These are phyloP conservation scores for Colletotrichum sp. DNA, from an alignment of 2,329 filamentous ascomycete species.

Conservation along the genomic window DNA sequence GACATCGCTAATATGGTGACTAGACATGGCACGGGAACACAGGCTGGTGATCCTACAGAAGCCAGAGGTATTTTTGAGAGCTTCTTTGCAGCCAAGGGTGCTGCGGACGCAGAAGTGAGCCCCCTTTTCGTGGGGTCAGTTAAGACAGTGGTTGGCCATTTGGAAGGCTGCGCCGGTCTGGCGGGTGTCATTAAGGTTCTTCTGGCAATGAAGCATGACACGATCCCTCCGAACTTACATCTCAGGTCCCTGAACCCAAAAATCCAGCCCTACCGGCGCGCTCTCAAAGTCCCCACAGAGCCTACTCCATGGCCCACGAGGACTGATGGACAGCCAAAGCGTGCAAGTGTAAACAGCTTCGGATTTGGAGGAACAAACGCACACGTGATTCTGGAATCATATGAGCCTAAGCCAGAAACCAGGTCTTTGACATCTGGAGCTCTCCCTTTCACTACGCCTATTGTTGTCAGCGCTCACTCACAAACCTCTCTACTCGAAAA, in stretches of 20 bases:
- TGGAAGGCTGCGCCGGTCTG: slow-evolving; percentile 25
- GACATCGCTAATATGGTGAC: not conserved
- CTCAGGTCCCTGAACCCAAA: slow-evolving; percentile 21
- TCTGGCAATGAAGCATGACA: not conserved
- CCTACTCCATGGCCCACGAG: slow-evolving; percentile 27
- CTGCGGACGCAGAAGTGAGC: not conserved
- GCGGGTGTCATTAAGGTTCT: slow-evolving; percentile 7
- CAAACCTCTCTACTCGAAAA: not conserved
- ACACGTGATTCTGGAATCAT: slow-evolving; percentile 29
- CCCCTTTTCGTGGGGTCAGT: slow-evolving; percentile 28
- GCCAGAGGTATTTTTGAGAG: slow-evolving; percentile 41
- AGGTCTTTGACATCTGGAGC: accelerated
- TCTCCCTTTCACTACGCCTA: not conserved
- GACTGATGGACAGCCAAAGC: slow-evolving; percentile 26
- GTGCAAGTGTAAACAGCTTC: slow-evolving; percentile 40
- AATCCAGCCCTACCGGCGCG: not conserved
- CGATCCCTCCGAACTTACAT: slow-evolving; percentile 1
- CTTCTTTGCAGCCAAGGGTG: slow-evolving; percentile 13
- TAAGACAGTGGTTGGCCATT: slow-evolving; percentile 31
- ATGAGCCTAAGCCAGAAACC: not conserved
- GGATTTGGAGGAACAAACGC: slow-evolving; percentile 32
- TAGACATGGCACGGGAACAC: slow-evolving; percentile 49
- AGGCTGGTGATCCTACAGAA: slow-evolving; percentile 49
- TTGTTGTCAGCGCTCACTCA: not conserved
- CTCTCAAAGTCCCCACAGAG: slow-evolving; percentile 26